Percentiles rank a stretch among this genome's conserved stretches.
Evolutionary conservation across 225 moss, liverwort and hornwort species (phyloP).

Genomic region (Sphagnum contortum): DNA sequence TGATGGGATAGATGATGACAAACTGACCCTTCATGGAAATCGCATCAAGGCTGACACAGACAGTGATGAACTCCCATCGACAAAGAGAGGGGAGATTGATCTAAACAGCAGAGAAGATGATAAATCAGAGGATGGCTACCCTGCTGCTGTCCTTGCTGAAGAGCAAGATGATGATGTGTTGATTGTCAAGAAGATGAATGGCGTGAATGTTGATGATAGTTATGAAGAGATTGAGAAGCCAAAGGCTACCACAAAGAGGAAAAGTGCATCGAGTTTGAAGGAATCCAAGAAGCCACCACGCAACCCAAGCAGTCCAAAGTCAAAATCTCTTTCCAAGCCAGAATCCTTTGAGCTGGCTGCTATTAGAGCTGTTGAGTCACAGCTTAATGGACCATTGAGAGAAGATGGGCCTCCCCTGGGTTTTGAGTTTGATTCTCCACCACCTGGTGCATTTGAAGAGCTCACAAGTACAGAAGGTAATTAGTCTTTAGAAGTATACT

Average conservation of each 20-base stretch:
- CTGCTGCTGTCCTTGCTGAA: slow-evolving; percentile 29
- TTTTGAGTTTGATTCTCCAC: slow-evolving; percentile 74
- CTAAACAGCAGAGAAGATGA: background rate
- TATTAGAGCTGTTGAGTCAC: slow-evolving; percentile 31
- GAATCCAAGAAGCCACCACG: slow-evolving; percentile 10
- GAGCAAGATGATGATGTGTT: slow-evolving; percentile 24
- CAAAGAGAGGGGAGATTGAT: no score
- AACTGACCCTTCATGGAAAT: no score
- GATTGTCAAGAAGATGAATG: slow-evolving; percentile 22
- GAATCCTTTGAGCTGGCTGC: slow-evolving; percentile 27
- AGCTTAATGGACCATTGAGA: slow-evolving; percentile 40
- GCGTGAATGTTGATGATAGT: slow-evolving; percentile 10
- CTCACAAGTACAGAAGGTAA: slow-evolving; percentile 14
- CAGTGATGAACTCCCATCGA: no score
- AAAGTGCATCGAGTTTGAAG: slow-evolving; percentile 9
- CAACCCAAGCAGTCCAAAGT: slow-evolving; percentile 19
- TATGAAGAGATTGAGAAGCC: slow-evolving; percentile 12
- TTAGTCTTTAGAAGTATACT: background rate
- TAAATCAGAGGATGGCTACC: slow-evolving; percentile 29
- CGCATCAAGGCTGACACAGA: no score
- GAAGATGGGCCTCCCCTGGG: slow-evolving; percentile 60
- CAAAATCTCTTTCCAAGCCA: slow-evolving; percentile 3
- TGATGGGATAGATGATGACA: no score
- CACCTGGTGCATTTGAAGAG: slow-evolving; percentile 36
- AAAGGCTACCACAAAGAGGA: slow-evolving; percentile 11